Evolutionary conservation across 805 yeast species (phyloP), one percentile per base, ranked within the genome.

Genomic region (Torulaspora gathmanii): DNA sequence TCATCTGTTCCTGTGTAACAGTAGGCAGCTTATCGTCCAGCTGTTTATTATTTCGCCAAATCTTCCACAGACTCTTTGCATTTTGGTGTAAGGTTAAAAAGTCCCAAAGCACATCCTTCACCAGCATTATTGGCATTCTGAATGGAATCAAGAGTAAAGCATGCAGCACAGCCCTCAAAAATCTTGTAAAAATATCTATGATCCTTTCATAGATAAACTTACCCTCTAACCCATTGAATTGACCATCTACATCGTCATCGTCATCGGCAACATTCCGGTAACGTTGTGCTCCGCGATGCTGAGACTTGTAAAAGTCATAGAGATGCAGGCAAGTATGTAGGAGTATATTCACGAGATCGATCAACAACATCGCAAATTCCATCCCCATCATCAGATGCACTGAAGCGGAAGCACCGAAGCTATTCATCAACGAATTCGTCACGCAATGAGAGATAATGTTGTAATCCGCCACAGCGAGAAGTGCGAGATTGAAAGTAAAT

Each of bases 331-430:
- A 22, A 9, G 61, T 49, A 33, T 56, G 60, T 38, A 52, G 11
- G 6, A 46, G 39, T 17, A 63, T 28, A 30, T 59, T 58, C 12
- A 79, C 54, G 20, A 78, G 60, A 37, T 79, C 82, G 26, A 83
- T 70, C 17, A 77, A 74, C 48, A 83, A 69, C 46, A 86, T 69
- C 2, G 84, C 82, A 57, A 83, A 82, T 56, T 86, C 93, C 60
- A 86, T 82, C 1, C 89, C 90, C 61, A 86, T 82, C 42, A 83
- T 71, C 33, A 85, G 67, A 53, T 79, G 79, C 3, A 78, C 72
- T 37, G 79, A 75, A 15, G 86, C 79, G 6, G 56, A 52, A 67
- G 59, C 56, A 15, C 47, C 48, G 29, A 44, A 67, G 29, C 74
- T 74, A 44, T 70, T 72, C 50, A 56, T 56, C 47, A 60, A 57